These are phyloP conservation scores for Trypanosomatidae sp. DNA, from an alignment of 208 protist genomes.

Conservation along the genomic window DNA sequence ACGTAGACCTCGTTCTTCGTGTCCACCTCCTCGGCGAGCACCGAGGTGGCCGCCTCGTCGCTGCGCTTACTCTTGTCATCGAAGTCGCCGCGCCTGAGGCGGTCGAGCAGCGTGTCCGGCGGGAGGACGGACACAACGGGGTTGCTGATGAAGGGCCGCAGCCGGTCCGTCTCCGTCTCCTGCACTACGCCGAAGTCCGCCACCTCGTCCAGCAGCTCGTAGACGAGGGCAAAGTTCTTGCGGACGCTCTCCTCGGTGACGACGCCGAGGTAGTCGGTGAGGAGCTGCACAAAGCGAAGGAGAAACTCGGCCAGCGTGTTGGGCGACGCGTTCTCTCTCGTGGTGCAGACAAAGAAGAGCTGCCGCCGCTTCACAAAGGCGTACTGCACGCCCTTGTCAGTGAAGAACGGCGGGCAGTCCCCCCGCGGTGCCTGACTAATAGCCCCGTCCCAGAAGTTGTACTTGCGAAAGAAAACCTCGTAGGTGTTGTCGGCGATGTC, in stretches of 20 bases:
- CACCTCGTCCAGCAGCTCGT: slow-evolving; percentile 94
- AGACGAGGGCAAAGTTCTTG: slow-evolving; percentile 90
- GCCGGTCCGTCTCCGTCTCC: slow-evolving; percentile 62
- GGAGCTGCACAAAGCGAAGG: slow-evolving; percentile 63
- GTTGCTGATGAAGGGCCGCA: slow-evolving; percentile 85
- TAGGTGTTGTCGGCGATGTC: slow-evolving; percentile 57
- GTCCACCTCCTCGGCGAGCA: slow-evolving; percentile 37
- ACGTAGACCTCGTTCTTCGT: slow-evolving; percentile 77
- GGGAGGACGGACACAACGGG: slow-evolving; percentile 10
- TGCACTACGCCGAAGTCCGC: slow-evolving; percentile 87
- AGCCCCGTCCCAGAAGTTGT: slow-evolving; percentile 59
- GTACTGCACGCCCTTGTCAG: slow-evolving; percentile 81
- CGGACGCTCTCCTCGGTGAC: slow-evolving; percentile 87
- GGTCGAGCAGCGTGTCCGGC: slow-evolving; percentile 34
- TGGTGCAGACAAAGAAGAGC: slow-evolving; percentile 87
- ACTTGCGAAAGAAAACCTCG: slow-evolving; percentile 89
- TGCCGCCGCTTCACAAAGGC: slow-evolving; percentile 63
- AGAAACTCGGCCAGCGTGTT: slow-evolving; percentile 79
- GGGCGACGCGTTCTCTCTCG: slow-evolving; percentile 68
- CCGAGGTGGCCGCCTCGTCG: slow-evolving; percentile 39
- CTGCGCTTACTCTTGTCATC: slow-evolving; percentile 33
- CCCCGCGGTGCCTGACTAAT: slow-evolving; percentile 40
- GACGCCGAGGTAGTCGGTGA: slow-evolving; percentile 90
- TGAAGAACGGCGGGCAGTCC: slow-evolving; percentile 62
- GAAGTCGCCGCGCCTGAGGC: slow-evolving; percentile 31